Base-by-base conservation (phyloP, 306 rosid genomes). In the Astragalus membranaceus region DNA sequence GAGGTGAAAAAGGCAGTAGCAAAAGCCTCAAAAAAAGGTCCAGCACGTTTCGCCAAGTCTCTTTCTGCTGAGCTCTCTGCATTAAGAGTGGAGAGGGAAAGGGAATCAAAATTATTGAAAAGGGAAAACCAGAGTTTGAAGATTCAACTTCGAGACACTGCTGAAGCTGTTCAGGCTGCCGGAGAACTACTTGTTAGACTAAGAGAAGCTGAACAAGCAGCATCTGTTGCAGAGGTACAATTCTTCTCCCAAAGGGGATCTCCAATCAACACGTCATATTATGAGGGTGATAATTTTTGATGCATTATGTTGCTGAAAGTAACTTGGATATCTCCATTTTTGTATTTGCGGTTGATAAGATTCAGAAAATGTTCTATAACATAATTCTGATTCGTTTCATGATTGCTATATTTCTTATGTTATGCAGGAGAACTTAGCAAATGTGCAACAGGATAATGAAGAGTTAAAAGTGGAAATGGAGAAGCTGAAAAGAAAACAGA, bases 151-250 rank as follows among this genome's bases (percentile, higher is more conserved):
- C 77, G 96, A 70, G 99, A 95, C 78, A 95, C 97, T 54, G 99
- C 96, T 30, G 99, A 91, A 82, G 99, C 99, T 50, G 97, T 95
- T 52, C 99, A 95, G 78, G 97, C 97, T 30, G 99, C 99, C 0
- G 99, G 99, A 47, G 99, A 89, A 70, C 87, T 95, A 54, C 99
- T 95, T 61, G 97, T 86, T 48, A 78, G 97, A 83, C 95, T 89
- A 37, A 82, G 92, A 85, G 99, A 95, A 83, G 89, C 99, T 47
- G 99, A 91, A 62, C 85, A 91, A 9, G 81, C 85, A 13, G 87
- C 95, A 73, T 80, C 88, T 56, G 70, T 78, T 77, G 89, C 95
- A 53, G 91, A 91, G 97, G 97, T 94, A 63, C 29, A 68, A 33
- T 11, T 47, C 16, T 67, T 55, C 29, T 16, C n/a, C 35, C 37